Evolutionary conservation across 2,329 filamentous ascomycete genomes (phyloP), one percentile per base, ranked within the genome.

Genomic region (Magnaporthiopsis rhizophila): DNA sequence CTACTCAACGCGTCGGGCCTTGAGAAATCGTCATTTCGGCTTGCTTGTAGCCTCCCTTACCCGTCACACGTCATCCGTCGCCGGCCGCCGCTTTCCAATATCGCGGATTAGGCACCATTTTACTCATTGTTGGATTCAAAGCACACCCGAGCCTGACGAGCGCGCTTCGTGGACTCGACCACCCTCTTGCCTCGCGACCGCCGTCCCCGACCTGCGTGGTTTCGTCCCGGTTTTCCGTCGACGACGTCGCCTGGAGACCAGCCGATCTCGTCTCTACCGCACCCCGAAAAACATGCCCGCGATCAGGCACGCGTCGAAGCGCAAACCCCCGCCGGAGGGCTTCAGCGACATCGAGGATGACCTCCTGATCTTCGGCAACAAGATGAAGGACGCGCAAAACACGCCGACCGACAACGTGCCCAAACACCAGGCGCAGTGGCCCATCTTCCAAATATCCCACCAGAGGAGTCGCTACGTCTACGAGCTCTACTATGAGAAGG

Each of bases 401-500:
- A 89, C 92, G 61, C 89, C 92, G 78, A 91, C 79, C 74, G 91
- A 79, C 84, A 92, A 84, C 83, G 90, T 86, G 0, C 85, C 85
- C 2, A 93, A 93, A 74, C 90, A 97, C 74, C 92, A 98, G 78
- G 91, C 91, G 69, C 86, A 93, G 68, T 99, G 95, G 95, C 94
- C 95, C 66, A 92, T 99, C 69, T 98, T 99, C 74, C 93, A 98
- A 76, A 97, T 99, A 74, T 89, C 89, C 30, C 95, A 99, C 78
- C 92, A 97, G 78, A 87, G 94, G 80, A 89, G 80, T 67, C 87
- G 92, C 73, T 99, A 99, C 78, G 89, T 99, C 68, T 99, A 97
- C 80, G 95, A 98, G 74, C 83, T 99, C 61, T 98, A 97, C 80
- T 99, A 98, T 78, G 89, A 96, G 76, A 97, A 97, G 79, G 91